Base-by-base conservation (phyloP, 192 early-diverging fungal species). In the Rhizophagus prolifer region DNA sequence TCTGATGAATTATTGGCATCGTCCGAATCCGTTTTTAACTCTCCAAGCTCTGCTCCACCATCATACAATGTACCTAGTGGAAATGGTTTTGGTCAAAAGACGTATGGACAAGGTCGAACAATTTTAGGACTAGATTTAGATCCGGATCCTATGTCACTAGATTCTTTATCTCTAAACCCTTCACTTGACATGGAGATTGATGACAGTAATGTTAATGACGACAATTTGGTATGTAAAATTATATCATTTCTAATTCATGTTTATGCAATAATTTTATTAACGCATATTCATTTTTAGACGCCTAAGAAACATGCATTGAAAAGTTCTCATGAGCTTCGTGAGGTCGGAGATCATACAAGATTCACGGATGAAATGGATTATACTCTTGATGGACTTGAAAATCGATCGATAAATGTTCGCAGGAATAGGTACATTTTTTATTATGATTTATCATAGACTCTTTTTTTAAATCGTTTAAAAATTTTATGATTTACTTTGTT, bases 281-380 rank as follows among this genome's bases (percentile, higher is more conserved):
- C 19, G 23, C 4, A 2, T 66, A 21, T 9, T 36, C 14, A 8
- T 21, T 34, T 34, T 0, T 34, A 34, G 25, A 21, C 31, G 2
- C 19, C 19, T 36, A 66, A 31, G 14, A 36, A 31, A 21, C 14
- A 21, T 66, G 14, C 41, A 9, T 71, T 87, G 12, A 87, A 80
- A 72, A 87, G 81, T 50, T 79, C 85, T 13, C 89, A 91, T 67
- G 90, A 89, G 74, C 80, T 91, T 4, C 77, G 86, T 9, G 88
- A 89, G 54, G 78, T 82, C 1, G 90, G 90, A 1, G 88, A 88
- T 36, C 79, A 78, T 41, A 85, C 89, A 34, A 69, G 82, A 34
- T 90, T 91, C 67, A 82, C 68, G 25, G 90, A 91, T 69, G 89
- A 88, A 70, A 89, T 91, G 80, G 85, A 85, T 12, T 91, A 91